Conservation (phyloP, 106 monocot species). For the Allium sativum region DNA sequence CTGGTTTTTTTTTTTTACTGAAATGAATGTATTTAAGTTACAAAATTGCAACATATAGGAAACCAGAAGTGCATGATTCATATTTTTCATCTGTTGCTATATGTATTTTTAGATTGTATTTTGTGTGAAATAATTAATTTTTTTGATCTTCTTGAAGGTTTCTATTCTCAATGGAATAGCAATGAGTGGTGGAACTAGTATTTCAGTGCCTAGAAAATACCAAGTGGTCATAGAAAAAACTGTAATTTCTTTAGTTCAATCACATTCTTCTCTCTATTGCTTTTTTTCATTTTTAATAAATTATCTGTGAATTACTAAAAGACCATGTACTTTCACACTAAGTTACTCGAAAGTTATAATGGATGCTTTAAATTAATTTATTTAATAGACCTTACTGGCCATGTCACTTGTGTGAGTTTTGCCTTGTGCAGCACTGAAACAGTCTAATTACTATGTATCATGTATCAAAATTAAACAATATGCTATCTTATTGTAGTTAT, state of each 20-base stretch:
- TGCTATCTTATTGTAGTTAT: slow-evolving; percentile 45
- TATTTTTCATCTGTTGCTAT: no score
- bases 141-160: slow-evolving; percentile 37
- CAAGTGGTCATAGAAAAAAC: slow-evolving; percentile 81
- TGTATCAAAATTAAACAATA: no score
- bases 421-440: no score
- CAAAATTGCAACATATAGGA: slow-evolving; percentile 78
- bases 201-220: slow-evolving; percentile 90
- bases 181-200: slow-evolving; percentile 93
- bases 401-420: no score
- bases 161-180: slow-evolving; percentile 91
- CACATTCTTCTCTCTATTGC: neutral
- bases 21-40: slow-evolving; percentile 75
- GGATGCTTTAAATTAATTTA: no score
- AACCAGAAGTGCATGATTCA: slow-evolving; percentile 60
- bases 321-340: neutral
- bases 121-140: neutral
- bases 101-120: no score
- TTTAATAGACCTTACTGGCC: no score
- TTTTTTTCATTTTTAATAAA: neutral
- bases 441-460: no score
- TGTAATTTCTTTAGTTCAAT: slow-evolving; percentile 24
- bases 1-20: slow-evolving; percentile 69
- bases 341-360: no score
- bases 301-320: neutral